These are phyloP conservation scores for Candida frijolesensis DNA, from an alignment of 1,139 yeast species.

Conservation along the genomic window DNA sequence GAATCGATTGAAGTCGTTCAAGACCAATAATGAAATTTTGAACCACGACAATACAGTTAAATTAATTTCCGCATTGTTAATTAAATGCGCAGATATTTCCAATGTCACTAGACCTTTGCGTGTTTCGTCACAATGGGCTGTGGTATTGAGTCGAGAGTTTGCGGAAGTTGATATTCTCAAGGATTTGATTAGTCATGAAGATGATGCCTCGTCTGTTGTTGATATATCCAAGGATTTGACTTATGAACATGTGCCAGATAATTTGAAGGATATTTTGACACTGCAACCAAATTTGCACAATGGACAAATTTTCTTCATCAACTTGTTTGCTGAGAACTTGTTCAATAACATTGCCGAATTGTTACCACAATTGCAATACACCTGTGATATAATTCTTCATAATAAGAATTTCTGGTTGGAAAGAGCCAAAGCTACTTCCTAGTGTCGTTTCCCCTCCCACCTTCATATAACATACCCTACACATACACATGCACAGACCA, in stretches of 20 bases:
- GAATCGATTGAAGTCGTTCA: conserved; percentile 40
- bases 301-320: conserved; percentile 86
- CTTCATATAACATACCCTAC: not conserved
- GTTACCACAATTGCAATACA: conserved; percentile 58
- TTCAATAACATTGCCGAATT: conserved; percentile 63
- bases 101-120: conserved; percentile 82
- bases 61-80: conserved; percentile 65
- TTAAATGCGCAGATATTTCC: conserved; percentile 93
- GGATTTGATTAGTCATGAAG: conserved; percentile 34
- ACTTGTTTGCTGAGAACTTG: conserved; percentile 76
- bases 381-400: conserved; percentile 48
- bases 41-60: conserved; percentile 34
- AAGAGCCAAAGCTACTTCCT: conserved; percentile 4
- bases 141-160: conserved; percentile 74
- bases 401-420: conserved; percentile 49
- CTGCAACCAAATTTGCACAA: conserved; percentile 55
- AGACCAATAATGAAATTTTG: conserved; percentile 16
- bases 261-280: conserved; percentile 40
- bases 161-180: conserved; percentile 66
- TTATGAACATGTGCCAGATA: conserved; percentile 33
- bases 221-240: conserved; percentile 21
- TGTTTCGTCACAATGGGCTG: conserved; percentile 86
- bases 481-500: not conserved
- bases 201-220: conserved; percentile 2
- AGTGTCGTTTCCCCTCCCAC: not conserved